Conservation (phyloP, 78 protist species). For the Dictyostelium capitatum region DNA sequence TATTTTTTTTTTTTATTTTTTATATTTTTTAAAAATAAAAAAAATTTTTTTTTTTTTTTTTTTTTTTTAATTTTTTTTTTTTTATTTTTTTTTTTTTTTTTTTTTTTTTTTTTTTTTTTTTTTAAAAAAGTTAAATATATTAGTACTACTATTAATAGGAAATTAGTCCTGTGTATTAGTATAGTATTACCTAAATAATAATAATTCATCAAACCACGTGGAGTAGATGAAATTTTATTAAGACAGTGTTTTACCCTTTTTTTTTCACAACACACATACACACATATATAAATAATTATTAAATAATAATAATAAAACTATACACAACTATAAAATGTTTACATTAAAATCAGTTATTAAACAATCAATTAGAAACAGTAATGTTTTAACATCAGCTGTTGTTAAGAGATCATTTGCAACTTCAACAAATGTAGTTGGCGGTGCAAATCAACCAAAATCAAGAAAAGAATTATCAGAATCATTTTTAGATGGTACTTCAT, state of each 20-base stretch:
- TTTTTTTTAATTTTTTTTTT: neutral
- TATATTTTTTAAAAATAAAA: too few species aligned
- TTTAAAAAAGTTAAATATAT: neutral
- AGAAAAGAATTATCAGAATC: constrained; percentile 81
- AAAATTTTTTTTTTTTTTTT: too few species aligned
- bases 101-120: constrained; percentile 12
- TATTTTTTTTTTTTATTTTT: too few species aligned
- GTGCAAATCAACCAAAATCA: constrained; percentile 67
- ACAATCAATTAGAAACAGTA: neutral
- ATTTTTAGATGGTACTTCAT: constrained; percentile 78
- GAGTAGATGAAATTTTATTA: constrained; percentile 10
- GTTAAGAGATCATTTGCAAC: neutral
- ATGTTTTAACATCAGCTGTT: neutral
- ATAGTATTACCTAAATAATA: neutral
- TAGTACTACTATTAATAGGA: constrained; percentile 10
- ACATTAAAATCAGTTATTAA: constrained; percentile 3
- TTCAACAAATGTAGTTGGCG: neutral
- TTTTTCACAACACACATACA: neutral
- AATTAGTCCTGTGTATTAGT: constrained; percentile 3
- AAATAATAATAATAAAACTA: neutral
- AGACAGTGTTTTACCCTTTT: neutral
- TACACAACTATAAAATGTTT: neutral
- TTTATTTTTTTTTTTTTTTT: neutral
- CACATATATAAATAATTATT: neutral
- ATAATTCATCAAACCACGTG: constrained; percentile 11